These are phyloP conservation scores for Incumbomyces delicatus DNA, from an alignment of 2,329 filamentous ascomycete species.

Conservation along the genomic window DNA sequence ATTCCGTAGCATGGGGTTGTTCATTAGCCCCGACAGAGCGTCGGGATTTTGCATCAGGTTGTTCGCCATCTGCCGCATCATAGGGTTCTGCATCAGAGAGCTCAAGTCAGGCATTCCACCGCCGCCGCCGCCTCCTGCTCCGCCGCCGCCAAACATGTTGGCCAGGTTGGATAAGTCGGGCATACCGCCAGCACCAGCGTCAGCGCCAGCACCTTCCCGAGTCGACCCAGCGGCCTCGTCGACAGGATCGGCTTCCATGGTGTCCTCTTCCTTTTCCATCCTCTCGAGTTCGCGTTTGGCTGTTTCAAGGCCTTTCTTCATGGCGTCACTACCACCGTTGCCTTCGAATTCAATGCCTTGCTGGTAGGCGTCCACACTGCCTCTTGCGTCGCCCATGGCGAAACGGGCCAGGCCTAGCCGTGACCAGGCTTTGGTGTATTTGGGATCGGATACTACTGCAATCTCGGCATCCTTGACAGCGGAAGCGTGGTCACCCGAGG, in stretches of 20 bases:
- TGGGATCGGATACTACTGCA: constrained; percentile 76
- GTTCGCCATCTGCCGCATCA: constrained; percentile 96
- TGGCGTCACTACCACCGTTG: constrained; percentile 86
- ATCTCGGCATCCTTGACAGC: constrained; percentile 83
- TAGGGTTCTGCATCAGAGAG: constrained; percentile 90
- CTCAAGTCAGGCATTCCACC: constrained; percentile 82
- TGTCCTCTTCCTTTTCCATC: constrained; percentile 49
- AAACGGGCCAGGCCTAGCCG: constrained; percentile 84
- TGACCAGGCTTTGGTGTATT: constrained; percentile 96
- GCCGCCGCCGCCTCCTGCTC: constrained; percentile 50
- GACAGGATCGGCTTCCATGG: constrained; percentile 41
- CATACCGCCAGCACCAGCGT: constrained; percentile 42
- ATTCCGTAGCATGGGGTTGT: constrained; percentile 75
- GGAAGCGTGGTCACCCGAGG: constrained; percentile 70
- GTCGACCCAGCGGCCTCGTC: constrained; percentile 40
- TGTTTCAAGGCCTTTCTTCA: constrained; percentile 95
- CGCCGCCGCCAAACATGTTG: constrained; percentile 57
- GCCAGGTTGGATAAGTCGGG: constrained; percentile 63
- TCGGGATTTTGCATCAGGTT: constrained; percentile 96
- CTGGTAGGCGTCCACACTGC: constrained; percentile 88
- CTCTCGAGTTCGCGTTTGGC: constrained; percentile 81
- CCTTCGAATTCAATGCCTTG: constrained; percentile 91
- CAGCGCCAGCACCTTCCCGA: constrained; percentile 26
- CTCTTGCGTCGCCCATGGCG: constrained; percentile 80
- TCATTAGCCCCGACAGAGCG: constrained; percentile 85